Evolutionary conservation across 371 early-diverging fungal species (phyloP).

Genomic region (Quaeritorhiza haematococci): DNA sequence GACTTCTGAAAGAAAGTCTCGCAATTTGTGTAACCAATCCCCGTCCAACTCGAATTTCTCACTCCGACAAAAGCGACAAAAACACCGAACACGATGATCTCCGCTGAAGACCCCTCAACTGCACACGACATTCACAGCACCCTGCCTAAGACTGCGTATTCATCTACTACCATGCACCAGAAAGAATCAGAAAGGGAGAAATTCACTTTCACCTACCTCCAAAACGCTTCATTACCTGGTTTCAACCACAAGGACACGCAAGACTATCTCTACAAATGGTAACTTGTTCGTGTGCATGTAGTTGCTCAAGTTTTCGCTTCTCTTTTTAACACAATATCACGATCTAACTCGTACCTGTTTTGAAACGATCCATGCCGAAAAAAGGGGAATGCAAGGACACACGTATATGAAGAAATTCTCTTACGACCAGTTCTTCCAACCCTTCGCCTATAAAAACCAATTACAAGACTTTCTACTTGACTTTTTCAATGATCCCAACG

Average conservation of each 20-base stretch:
- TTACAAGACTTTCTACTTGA: slow-evolving; percentile 33
- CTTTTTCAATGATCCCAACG: slow-evolving; percentile 32
- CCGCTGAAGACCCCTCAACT: no score
- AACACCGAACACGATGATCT: no score
- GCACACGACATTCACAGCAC: no score
- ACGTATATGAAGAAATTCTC: slow-evolving; percentile 33
- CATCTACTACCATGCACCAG: background rate
- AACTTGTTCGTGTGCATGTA: background rate
- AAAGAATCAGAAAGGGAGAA: slow-evolving; percentile 1
- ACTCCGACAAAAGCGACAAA: no score
- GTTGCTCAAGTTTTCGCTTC: background rate
- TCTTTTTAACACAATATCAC: background rate
- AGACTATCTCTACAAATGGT: slow-evolving; percentile 40
- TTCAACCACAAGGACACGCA: slow-evolving; percentile 32
- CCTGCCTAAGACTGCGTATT: no score
- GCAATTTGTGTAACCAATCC: no score
- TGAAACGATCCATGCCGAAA: background rate
- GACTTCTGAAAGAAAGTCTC: no score
- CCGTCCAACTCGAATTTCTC: no score
- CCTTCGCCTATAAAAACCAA: no score
- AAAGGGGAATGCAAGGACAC: slow-evolving; percentile 41
- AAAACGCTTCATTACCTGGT: slow-evolving; percentile 25
- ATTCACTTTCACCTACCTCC: slow-evolving; percentile 22
- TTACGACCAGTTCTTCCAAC: slow-evolving; percentile 30
- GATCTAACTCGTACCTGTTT: background rate